A percentile compares a stretch with the other conserved stretches of the same genome.
These are phyloP conservation scores for Aschersonia sp. DNA, from an alignment of 2,329 filamentous ascomycete species.

Conservation along the genomic window DNA sequence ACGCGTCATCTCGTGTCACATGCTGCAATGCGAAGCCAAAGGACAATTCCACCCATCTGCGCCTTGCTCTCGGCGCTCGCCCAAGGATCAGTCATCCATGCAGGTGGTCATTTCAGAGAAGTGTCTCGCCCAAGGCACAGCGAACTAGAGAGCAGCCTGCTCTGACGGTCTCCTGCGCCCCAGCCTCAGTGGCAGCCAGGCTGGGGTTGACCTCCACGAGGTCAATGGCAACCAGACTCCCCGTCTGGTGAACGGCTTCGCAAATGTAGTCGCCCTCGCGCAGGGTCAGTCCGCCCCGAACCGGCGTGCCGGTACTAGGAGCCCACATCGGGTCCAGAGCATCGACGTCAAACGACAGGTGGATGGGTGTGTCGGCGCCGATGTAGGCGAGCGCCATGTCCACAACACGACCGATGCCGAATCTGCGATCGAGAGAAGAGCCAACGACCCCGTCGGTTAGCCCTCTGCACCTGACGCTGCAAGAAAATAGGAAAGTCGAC, in stretches of 20 bases:
- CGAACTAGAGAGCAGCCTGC: constrained; percentile 85
- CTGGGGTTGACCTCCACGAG: constrained; percentile 72
- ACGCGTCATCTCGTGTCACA: too few species aligned
- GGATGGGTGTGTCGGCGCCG: constrained; percentile 86
- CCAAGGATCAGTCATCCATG: too few species aligned
- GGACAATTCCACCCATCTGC: background rate
- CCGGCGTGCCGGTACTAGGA: constrained; percentile 87
- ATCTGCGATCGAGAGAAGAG: constrained; percentile 25
- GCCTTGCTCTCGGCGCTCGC: background rate
- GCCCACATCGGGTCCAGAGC: constrained; percentile 94
- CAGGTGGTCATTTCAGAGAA: constrained; percentile 39
- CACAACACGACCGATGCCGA: constrained; percentile 91
- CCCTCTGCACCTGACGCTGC: too few species aligned
- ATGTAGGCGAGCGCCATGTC: constrained; percentile 98
- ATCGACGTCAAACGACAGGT: constrained; percentile 94
- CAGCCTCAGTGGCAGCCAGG: constrained; percentile 46
- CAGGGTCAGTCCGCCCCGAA: constrained; percentile 82
- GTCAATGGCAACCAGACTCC: constrained; percentile 65
- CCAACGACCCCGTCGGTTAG: background rate
- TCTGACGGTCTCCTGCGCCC: constrained; percentile 73
- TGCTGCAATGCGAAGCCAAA: background rate
- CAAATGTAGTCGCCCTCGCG: constrained; percentile 96
- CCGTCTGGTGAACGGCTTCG: constrained; percentile 70
- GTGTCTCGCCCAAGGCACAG: constrained; percentile 81
- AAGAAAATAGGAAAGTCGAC: background rate